A percentile compares a stretch with the other conserved stretches of the same genome.
Conservation (phyloP, 345 rosid species). For the Geranium rotundifolium region DNA sequence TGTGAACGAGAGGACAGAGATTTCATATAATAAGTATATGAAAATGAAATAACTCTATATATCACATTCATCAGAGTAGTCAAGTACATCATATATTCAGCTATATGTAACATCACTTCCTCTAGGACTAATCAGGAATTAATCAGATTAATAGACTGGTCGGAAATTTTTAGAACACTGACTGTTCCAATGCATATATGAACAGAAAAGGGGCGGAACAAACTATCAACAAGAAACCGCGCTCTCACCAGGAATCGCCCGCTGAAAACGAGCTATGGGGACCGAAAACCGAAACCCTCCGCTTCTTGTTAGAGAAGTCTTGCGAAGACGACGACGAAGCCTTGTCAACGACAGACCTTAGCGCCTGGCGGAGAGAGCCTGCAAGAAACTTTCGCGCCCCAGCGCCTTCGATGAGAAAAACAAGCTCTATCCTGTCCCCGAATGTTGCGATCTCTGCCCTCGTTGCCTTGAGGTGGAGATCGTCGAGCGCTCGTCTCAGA, state of each 20-base stretch:
- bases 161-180: no score
- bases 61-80: no score
- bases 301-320: not conserved
- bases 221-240: not conserved
- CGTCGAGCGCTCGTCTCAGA: conserved; percentile 35
- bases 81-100: no score
- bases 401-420: conserved; percentile 13
- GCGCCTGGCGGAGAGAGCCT: conserved; percentile 8
- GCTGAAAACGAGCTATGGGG: not conserved
- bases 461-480: conserved; percentile 30
- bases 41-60: no score
- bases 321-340: not conserved
- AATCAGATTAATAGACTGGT: no score
- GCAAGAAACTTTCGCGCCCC: conserved; percentile 19
- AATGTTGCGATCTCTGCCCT: conserved; percentile 46
- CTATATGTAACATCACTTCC: no score
- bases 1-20: no score
- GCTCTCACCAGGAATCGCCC: not conserved
- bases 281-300: not conserved
- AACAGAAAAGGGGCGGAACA: no score
- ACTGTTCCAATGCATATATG: no score
- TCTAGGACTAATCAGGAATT: no score
- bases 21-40: no score
- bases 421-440: conserved; percentile 35
- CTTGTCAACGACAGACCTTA: conserved; percentile 30